These are phyloP conservation scores for Metarhizium album DNA, from an alignment of 2,329 filamentous ascomycete species.

Conservation along the genomic window DNA sequence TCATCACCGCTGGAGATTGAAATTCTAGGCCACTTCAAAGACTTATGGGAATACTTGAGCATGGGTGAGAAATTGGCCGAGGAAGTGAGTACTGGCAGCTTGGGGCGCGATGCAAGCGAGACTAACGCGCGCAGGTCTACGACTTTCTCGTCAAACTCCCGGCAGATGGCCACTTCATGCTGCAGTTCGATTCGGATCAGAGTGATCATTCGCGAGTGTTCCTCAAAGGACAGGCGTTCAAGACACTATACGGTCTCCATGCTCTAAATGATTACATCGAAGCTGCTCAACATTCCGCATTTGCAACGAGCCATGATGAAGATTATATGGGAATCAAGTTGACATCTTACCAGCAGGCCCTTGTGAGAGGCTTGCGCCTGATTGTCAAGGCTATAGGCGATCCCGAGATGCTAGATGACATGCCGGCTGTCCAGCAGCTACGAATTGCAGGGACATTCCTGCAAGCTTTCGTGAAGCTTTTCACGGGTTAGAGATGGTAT, in stretches of 20 bases:
- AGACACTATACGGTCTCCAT: constrained; percentile 61
- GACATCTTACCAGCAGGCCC: constrained; percentile 11
- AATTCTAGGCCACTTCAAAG: constrained; percentile 70
- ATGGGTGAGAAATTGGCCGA: constrained; percentile 59
- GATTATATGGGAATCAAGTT: background rate
- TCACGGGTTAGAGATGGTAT: constrained; percentile 14
- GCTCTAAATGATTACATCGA: constrained; percentile 53
- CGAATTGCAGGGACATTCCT: constrained; percentile 19
- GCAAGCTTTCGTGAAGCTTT: constrained; percentile 17
- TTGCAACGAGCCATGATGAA: constrained; percentile 16
- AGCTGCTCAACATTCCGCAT: constrained; percentile 22
- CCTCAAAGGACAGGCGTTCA: constrained; percentile 57
- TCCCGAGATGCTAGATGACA: constrained; percentile 36
- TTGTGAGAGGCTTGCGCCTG: constrained; percentile 37
- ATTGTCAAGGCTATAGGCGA: constrained; percentile 52
- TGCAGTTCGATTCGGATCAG: constrained; percentile 42
- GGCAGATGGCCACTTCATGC: constrained; percentile 50
- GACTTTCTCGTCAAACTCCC: constrained; percentile 61
- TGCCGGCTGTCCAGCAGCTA: constrained; percentile 14
- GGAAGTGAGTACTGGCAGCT: constrained; percentile 38
- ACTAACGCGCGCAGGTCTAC: constrained; percentile 42
- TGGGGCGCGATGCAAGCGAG: constrained; percentile 6
- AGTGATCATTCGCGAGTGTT: constrained; percentile 54
- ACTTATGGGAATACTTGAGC: constrained; percentile 71
- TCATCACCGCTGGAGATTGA: constrained; percentile 62